Evolutionary conservation across 495 filamentous ascomycete genomes (phyloP).

Genomic region (Penicillium goetzii): DNA sequence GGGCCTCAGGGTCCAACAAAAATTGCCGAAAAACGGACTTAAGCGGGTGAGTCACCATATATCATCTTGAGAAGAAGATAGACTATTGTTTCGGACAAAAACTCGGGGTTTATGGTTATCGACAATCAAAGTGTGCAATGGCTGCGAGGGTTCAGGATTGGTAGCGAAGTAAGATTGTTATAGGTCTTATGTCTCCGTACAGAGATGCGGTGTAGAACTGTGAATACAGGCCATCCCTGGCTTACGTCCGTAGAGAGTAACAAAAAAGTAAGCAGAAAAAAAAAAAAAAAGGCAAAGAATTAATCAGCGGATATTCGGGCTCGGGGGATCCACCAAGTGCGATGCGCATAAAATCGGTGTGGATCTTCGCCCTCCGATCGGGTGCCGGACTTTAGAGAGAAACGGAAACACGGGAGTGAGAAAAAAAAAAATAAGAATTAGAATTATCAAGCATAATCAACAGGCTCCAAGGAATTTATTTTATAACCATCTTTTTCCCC

Average conservation of each 20-base stretch:
- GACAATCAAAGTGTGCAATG: neutral
- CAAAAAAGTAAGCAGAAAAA: neutral
- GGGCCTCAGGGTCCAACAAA: neutral
- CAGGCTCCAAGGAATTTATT: conserved; percentile 8
- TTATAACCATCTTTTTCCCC: conserved; percentile 9
- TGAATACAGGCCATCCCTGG: neutral
- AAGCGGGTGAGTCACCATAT: conserved; percentile 5
- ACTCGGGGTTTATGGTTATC: neutral
- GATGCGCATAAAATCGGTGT: conserved; percentile 13
- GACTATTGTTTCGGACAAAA: neutral
- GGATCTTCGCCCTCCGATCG: conserved; percentile 20
- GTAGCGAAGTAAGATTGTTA: neutral
- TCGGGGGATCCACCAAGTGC: conserved; percentile 13
- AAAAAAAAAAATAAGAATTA: conserved; percentile 11
- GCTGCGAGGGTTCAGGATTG: neutral
- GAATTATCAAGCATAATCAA: conserved; percentile 5
- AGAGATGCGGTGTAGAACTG: conserved; percentile 6
- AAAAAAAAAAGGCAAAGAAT: neutral
- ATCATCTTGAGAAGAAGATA: neutral
- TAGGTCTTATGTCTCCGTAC: neutral
- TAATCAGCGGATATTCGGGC: conserved; percentile 15
- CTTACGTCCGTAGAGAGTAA: neutral
- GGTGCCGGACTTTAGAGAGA: conserved; percentile 12
- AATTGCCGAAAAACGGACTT: conserved; percentile 10
- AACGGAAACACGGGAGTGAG: conserved; percentile 13